A percentile compares a stretch with the other conserved stretches of the same genome.
Conservation (phyloP, 441 rosid genomes). For the Kokia cookei region DNA sequence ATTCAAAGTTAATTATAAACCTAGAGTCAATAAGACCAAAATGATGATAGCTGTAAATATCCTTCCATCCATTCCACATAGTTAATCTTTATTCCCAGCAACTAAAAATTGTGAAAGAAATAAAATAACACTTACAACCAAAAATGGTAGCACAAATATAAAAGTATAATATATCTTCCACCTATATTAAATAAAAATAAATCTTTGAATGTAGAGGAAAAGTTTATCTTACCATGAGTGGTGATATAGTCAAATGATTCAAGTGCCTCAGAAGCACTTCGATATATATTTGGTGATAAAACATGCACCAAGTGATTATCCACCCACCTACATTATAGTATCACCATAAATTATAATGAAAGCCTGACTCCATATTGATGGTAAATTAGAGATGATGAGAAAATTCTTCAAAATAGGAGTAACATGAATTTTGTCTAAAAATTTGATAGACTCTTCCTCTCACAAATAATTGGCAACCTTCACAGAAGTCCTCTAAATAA, state of each 20-base stretch:
- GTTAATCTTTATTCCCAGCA: not conserved
- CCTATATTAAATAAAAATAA: not conserved
- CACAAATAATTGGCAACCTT: not conserved
- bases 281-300: slow-evolving; percentile 86
- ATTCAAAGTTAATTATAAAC: not conserved
- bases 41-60: not conserved
- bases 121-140: not conserved
- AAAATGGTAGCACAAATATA: not conserved
- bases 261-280: slow-evolving; percentile 72
- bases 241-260: slow-evolving; percentile 92
- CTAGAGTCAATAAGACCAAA: not conserved
- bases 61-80: not conserved
- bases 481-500: not conserved
- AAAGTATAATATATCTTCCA: not conserved
- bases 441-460: not conserved
- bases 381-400: not conserved
- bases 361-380: not conserved
- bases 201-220: not conserved
- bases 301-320: slow-evolving; percentile 90
- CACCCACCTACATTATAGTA: slow-evolving; percentile 62
- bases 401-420: not conserved
- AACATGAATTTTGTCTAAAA: not conserved
- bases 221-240: slow-evolving; percentile 52
- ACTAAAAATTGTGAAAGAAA: not conserved
- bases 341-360: slow-evolving; percentile 2